phyloP scores from a whole-genome alignment of 1,139 yeast species.

The Yamadazyma sp. region DNA sequence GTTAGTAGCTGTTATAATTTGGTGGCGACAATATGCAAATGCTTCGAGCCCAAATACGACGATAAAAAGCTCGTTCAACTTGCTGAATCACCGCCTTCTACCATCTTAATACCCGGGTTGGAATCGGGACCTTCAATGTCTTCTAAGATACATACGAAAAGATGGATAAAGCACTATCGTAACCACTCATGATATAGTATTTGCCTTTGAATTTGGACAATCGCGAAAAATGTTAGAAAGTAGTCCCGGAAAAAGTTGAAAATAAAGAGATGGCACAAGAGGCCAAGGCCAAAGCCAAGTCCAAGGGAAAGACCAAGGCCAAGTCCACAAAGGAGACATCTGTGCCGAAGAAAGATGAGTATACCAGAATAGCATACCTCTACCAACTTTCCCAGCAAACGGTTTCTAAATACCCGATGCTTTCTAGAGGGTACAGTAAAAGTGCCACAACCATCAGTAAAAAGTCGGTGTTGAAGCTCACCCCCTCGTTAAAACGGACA shows the following conservation, averaged over 20 bases:
- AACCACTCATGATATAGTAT: conserved; percentile 73
- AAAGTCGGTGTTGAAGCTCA: conserved; percentile 60
- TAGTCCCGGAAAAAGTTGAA: too few relatives aligned
- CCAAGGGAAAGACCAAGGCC: conserved; percentile 4
- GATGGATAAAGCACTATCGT: conserved; percentile 98
- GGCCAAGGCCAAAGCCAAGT: conserved; percentile 2
- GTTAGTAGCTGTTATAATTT: conserved; percentile 9
- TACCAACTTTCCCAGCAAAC: conserved; percentile 49
- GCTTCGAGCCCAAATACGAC: not conserved
- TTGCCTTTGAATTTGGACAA: conserved; percentile 4
- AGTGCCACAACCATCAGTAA: conserved; percentile 55
- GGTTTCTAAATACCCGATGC: conserved; percentile 22
- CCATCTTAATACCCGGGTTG: not conserved
- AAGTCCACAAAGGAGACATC: conserved; percentile 22
- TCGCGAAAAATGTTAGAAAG: conserved; percentile 1
- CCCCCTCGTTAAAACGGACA: conserved; percentile 61
- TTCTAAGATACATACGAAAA: conserved; percentile 66
- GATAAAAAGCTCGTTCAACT: not conserved
- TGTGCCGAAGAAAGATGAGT: conserved; percentile 59
- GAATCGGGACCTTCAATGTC: too few relatives aligned
- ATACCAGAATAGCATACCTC: conserved; percentile 56
- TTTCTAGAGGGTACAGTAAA: conserved; percentile 52
- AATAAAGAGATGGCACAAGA: conserved; percentile 2
- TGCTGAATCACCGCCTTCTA: not conserved
- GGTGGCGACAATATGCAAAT: conserved; percentile 4